Base-by-base conservation (phyloP, 345 rosid genomes). In the Ricinus communis region DNA sequence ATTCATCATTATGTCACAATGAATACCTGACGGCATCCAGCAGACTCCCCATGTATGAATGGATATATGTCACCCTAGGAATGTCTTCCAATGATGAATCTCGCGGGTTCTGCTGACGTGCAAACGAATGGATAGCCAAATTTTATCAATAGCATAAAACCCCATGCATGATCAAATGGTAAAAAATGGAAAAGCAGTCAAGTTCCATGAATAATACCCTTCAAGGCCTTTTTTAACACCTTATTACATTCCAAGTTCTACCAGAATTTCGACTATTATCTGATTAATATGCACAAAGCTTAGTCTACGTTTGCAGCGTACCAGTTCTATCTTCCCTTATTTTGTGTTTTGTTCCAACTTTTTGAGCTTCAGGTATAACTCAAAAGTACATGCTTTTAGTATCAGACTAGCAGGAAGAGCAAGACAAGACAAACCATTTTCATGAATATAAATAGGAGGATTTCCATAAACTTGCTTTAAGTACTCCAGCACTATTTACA, bases 1-100 rank as follows among this genome's bases (percentile, higher is more conserved):
- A 33, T 33, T 33, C n/a, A n/a, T n/a, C n/a, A n/a, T n/a, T 38
- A 9, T 38, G 4, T 38, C 43, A 9, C 43, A 50, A 50, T 18
- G 54, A 21, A 14, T 72, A 89, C 94, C 88, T 85, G 25, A 86
- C 36, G 24, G 82, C 76, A 38, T 81, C 84, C 49, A 84, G 90
- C 74, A 79, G 28, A 68, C 79, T 71, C 16, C 82, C 87, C 13
- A 85, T 85, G 75, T 80, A 77, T 25, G 82, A 75, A 24, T 77
- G 74, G 73, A 87, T 31, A 75, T 66, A 84, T 50, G 74, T n/a
- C 43, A 82, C 76, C 68, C 91, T 85, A 1, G 77, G 19, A 41
- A 68, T 62, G 79, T 89, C 91, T 69, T 83, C 78, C 62, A 87
- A 45, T 2, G 86, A 72, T 16, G 82, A 76, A 40, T 43, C 82